Evolutionary conservation across 345 rosid species (phyloP).

Genomic region (Syzygium jambos): DNA sequence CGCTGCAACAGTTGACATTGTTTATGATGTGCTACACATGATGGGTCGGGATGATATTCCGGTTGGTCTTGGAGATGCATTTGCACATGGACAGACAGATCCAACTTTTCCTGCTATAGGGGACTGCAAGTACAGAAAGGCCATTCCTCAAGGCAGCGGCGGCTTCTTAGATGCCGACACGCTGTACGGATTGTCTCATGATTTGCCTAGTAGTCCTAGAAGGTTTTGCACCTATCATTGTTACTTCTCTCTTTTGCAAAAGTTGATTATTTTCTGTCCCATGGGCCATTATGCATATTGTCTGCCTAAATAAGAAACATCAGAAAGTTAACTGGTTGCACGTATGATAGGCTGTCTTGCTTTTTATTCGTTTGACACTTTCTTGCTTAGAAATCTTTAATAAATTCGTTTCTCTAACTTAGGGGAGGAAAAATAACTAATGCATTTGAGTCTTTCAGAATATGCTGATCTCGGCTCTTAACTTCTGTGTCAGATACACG

Average conservation of each 20-base stretch:
- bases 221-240: slow-evolving; percentile 26
- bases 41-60: slow-evolving; percentile 97
- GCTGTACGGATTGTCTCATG: slow-evolving; percentile 75
- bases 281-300: background rate
- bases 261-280: background rate
- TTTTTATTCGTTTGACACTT: background rate
- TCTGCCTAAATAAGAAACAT: background rate
- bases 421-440: background rate
- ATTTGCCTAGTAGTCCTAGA: slow-evolving; percentile 73
- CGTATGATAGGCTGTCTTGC: background rate
- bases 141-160: slow-evolving; percentile 71
- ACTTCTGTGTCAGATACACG: slow-evolving; percentile 40
- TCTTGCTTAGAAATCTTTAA: background rate
- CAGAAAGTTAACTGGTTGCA: background rate
- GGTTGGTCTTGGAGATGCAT: slow-evolving; percentile 66
- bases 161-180: slow-evolving; percentile 85
- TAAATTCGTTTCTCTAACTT: background rate
- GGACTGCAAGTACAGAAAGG: slow-evolving; percentile 64
- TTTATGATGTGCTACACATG: slow-evolving; percentile 90
- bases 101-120: slow-evolving; percentile 42
- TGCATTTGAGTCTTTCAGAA: background rate
- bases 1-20: slow-evolving; percentile 72
- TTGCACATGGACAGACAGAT: slow-evolving; percentile 63
- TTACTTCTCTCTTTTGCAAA: background rate
- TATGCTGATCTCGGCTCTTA: background rate